phyloP scores from a whole-genome alignment of 2,329 filamentous ascomycete species.

The Eutypa lata region DNA sequence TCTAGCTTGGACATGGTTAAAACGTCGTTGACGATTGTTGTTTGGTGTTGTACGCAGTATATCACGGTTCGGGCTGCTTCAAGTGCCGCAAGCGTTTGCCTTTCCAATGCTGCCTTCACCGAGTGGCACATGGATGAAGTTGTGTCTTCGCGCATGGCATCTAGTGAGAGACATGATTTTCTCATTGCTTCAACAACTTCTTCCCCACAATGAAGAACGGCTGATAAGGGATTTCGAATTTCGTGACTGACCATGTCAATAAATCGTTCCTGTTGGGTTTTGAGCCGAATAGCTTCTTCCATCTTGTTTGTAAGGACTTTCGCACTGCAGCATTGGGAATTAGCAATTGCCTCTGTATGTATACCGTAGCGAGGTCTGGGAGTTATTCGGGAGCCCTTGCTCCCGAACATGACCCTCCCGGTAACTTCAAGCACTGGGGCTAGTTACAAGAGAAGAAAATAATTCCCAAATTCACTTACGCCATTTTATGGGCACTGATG shows the following conservation, averaged over 20 bases:
- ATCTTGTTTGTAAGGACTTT: slow-evolving; percentile 23
- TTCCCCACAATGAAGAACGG: slow-evolving; percentile 25
- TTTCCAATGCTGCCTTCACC: slow-evolving; percentile 16
- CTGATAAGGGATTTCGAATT: slow-evolving; percentile 26
- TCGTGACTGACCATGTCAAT: slow-evolving; percentile 30
- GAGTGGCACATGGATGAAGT: neutral
- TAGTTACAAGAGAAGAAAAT: too few relatives aligned
- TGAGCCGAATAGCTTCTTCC: slow-evolving; percentile 24
- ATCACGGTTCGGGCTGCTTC: slow-evolving; percentile 76
- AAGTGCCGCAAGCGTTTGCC: slow-evolving; percentile 57
- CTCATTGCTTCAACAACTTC: slow-evolving; percentile 25
- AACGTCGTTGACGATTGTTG: slow-evolving; percentile 74
- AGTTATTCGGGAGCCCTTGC: too few relatives aligned
- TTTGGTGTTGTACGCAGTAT: slow-evolving; percentile 76
- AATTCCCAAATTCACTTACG: too few relatives aligned
- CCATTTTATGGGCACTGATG: slow-evolving; percentile 25
- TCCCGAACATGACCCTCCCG: too few relatives aligned
- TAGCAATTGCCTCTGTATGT: too few relatives aligned
- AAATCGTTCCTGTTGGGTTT: slow-evolving; percentile 25
- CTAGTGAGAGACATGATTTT: slow-evolving; percentile 6
- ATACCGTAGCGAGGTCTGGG: too few relatives aligned
- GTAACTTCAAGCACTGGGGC: too few relatives aligned
- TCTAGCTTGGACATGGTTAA: slow-evolving; percentile 74
- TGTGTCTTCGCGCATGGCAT: neutral
- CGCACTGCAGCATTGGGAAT: too few relatives aligned